These are phyloP conservation scores for Rubus parviflorus DNA, from an alignment of 306 rosid species.

Conservation along the genomic window DNA sequence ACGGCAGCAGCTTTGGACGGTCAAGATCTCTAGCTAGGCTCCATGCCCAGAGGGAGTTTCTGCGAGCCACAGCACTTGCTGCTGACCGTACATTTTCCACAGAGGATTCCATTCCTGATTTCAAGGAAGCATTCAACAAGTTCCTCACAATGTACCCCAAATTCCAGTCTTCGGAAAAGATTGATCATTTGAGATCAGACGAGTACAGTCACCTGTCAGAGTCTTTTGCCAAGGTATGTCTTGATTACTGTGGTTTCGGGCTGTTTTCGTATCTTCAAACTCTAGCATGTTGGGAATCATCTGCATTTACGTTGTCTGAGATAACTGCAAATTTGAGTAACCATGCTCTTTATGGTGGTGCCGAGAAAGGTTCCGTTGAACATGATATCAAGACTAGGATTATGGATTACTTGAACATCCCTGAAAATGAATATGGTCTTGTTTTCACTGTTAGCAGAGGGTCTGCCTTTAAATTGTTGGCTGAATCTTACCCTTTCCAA, in stretches of 20 bases:
- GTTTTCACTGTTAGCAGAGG: constrained; percentile 98
- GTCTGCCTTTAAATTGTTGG: constrained; percentile 84
- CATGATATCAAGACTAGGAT: constrained; percentile 80
- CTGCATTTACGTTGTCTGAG: constrained; percentile 83
- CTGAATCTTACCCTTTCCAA: constrained; percentile 94
- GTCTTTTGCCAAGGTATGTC: constrained; percentile 79
- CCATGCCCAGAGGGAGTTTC: constrained; percentile 87
- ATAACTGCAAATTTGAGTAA: constrained; percentile 94
- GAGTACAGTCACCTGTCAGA: constrained; percentile 75
- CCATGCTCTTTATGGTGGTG: constrained; percentile 93
- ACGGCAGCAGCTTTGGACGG: constrained; percentile 65
- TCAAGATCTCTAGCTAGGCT: constrained; percentile 93
- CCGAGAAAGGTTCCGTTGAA: constrained; percentile 80
- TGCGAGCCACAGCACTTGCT: constrained; percentile 81
- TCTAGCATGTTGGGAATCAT: constrained; percentile 82
- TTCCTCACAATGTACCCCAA: constrained; percentile 97
- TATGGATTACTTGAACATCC: constrained; percentile 89
- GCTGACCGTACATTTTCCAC: constrained; percentile 68
- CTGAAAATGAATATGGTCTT: constrained; percentile 93
- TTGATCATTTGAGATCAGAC: constrained; percentile 82
- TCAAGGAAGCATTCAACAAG: constrained; percentile 70
- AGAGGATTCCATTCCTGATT: constrained; percentile 68
- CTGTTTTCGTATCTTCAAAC: constrained; percentile 85
- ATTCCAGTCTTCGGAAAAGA: constrained; percentile 70
- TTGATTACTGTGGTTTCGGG: constrained; percentile 96